These are phyloP conservation scores for Lentinula raphanica DNA, from an alignment of 768 basidiomycete genomes.

Conservation along the genomic window DNA sequence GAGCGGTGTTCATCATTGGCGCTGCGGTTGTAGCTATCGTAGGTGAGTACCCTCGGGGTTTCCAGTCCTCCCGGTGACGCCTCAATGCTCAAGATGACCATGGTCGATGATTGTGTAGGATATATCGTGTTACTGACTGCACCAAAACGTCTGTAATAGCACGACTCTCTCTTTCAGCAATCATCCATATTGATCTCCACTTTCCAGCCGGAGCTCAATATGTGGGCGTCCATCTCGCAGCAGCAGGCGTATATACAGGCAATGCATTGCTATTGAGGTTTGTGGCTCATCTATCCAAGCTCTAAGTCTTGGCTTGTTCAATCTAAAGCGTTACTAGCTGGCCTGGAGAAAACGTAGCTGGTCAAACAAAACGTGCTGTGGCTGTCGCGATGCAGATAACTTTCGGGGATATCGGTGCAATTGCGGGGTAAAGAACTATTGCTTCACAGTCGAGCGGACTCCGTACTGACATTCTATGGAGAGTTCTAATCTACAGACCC, in stretches of 20 bases:
- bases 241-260: constrained; percentile 53
- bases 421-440: constrained; percentile 15
- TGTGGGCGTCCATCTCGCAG: constrained; percentile 50
- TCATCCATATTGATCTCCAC: too few relatives aligned
- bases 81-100: too few relatives aligned
- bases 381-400: constrained; percentile 62
- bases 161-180: too few relatives aligned
- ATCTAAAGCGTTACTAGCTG: constrained; percentile 31
- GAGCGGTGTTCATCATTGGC: constrained; percentile 51
- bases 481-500: constrained; percentile 53
- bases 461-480: constrained; percentile 10
- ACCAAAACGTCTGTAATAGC: constrained; percentile 35
- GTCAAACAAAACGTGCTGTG: constrained; percentile 60
- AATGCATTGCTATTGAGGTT: constrained; percentile 43
- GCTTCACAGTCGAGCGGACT: neutral
- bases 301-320: neutral
- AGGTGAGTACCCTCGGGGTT: constrained; percentile 27
- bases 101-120: constrained; percentile 25
- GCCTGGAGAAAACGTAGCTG: constrained; percentile 65
- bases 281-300: neutral
- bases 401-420: constrained; percentile 56
- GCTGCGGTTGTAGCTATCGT: constrained; percentile 45
- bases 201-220: constrained; percentile 47
- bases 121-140: constrained; percentile 53
- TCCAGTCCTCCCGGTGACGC: neutral